Base-by-base conservation (phyloP, 1,139 yeast genomes). In the Kodamaea alishanica region DNA sequence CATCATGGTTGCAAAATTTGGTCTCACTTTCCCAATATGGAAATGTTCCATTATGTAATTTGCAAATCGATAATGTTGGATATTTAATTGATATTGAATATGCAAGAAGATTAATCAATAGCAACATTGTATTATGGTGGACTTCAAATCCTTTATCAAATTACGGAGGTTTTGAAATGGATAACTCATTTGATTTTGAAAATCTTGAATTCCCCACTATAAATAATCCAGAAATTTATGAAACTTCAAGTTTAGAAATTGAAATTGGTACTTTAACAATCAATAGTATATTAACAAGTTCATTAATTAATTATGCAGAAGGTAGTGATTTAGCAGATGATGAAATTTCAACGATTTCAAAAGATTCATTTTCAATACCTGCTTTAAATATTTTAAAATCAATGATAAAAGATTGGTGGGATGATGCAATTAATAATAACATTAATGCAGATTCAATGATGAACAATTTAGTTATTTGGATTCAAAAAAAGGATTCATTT, bases 381-480 rank as follows among this genome's bases (percentile, higher is more conserved):
- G 87, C 96, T 1, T 67, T 92, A 44, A 60, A 72, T 10, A 83
- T 84, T 1, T 70, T 94, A 43, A 77, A 95, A 54, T 61, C 74
- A 4, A 69, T 92, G 77, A 84, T 94, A 6, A 87, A 84, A 51
- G 81, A 75, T 31, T 88, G 97, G 96, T 92, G 97, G 97, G 95
- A 88, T 55, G 86, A 82, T 54, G 97, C 97, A 0, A 64, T 86
- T 40, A 69, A 71, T 26, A 79, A 79, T 44, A 76, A 84, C 48
- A 54, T 69, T 7, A 81, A 81, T 48, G 97, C 97, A 0, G 98
- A 92, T 58, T 68, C 87, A 1, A 77, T 92, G 76, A 84, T 92
- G 51, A 87, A 87, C 51, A 77, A 81, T 30, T 81, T 92, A 56
- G 85, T 88, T 2, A 72, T 83, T 4, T 92, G 99, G 99, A 87